A percentile compares a stretch with the other conserved stretches of the same genome.
These are phyloP conservation scores for Cyclotella sp. DNA, from an alignment of 108 stramenopile species.

Conservation along the genomic window DNA sequence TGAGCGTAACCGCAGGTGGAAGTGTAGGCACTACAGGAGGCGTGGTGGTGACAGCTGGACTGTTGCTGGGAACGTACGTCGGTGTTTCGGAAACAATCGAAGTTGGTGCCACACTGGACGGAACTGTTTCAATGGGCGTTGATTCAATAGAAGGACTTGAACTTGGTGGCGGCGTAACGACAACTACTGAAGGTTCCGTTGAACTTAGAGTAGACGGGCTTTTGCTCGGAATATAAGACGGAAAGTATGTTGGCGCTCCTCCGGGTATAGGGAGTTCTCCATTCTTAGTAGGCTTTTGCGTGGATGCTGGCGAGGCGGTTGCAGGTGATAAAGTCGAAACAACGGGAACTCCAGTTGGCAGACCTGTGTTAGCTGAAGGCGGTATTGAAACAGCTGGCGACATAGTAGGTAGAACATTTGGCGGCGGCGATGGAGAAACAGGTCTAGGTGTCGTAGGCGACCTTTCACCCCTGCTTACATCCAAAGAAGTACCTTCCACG, in stretches of 20 bases:
- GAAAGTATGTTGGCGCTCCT: constrained; percentile 1
- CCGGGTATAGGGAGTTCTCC: background rate
- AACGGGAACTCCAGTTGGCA: background rate
- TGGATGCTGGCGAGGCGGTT: background rate
- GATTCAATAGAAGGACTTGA: background rate
- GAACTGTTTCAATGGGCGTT: background rate
- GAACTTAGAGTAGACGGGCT: background rate
- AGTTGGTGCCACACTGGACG: background rate
- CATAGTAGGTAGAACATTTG: background rate
- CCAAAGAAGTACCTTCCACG: constrained; percentile 34
- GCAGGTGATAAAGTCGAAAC: background rate
- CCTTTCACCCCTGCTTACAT: constrained; percentile 16
- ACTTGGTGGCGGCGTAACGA: background rate
- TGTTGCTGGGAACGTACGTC: too few species aligned
- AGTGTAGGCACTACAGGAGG: background rate
- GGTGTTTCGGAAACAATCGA: background rate
- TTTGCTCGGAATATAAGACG: background rate
- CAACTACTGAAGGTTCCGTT: background rate
- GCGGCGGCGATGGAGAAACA: background rate
- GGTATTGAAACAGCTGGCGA: background rate
- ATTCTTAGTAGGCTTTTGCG: background rate
- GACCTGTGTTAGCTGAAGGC: background rate
- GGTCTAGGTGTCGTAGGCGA: constrained; percentile 20
- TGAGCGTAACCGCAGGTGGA: too few species aligned
- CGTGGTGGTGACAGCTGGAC: background rate